Percentiles rank a stretch among this genome's conserved stretches.
Conservation (phyloP, 495 filamentous ascomycete genomes). For the Corynascus novoguineensis region DNA sequence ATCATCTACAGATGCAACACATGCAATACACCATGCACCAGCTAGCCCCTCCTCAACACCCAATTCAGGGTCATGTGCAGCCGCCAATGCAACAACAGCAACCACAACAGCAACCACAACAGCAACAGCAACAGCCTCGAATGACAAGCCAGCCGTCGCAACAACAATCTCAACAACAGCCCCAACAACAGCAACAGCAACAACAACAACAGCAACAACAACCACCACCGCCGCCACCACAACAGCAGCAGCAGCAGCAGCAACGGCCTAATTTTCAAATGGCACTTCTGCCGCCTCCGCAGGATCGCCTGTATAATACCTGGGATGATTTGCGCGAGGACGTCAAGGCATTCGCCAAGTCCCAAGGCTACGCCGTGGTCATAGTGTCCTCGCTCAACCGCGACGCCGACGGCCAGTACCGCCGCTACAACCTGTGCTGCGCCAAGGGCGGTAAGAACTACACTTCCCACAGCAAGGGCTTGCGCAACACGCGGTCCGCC, state of each 20-base stretch:
- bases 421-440: slow-evolving; percentile 35
- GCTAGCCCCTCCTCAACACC: not conserved
- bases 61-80: not conserved
- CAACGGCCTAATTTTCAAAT: slow-evolving; percentile 32
- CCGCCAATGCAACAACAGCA: not conserved
- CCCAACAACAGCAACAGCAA: not conserved
- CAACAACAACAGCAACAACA: slow-evolving; percentile 19
- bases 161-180: not conserved
- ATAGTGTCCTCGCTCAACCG: slow-evolving; percentile 34
- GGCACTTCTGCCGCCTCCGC: slow-evolving; percentile 31
- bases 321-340: slow-evolving; percentile 25
- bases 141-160: not conserved
- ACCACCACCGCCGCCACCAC: slow-evolving; percentile 15
- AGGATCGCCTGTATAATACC: slow-evolving; percentile 30
- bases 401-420: slow-evolving; percentile 29
- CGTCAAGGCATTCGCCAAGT: slow-evolving; percentile 29
- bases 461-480: slow-evolving; percentile 29
- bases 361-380: slow-evolving; percentile 32
- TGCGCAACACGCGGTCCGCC: slow-evolving; percentile 26
- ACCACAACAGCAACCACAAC: not conserved
- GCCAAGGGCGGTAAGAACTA: slow-evolving; percentile 35
- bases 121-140: not conserved
- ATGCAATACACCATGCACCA: not conserved
- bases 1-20: not conserved
- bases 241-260: slow-evolving; percentile 12